phyloP scores from a whole-genome alignment of 2,329 filamentous ascomycete genomes.

The Fusarium gaditjirri region DNA sequence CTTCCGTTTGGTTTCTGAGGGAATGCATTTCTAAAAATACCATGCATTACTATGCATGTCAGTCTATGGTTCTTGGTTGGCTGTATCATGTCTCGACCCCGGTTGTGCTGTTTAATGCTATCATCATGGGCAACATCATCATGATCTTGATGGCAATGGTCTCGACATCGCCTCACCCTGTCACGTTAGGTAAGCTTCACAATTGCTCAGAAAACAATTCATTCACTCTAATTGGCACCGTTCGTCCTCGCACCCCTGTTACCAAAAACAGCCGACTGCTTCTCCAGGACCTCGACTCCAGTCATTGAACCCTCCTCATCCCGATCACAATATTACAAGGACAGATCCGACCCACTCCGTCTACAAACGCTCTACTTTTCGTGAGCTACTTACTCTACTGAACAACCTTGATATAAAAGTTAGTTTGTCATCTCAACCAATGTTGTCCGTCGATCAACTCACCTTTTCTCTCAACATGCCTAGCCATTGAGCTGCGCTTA shows the following conservation, averaged over 20 bases:
- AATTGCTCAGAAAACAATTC: conserved; percentile 28
- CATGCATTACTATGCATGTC: conserved; percentile 13
- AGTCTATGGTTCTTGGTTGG: conserved; percentile 1
- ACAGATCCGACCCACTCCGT: conserved; percentile 28
- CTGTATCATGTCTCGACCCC: not conserved
- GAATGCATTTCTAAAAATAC: conserved; percentile 35
- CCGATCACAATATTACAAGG: conserved; percentile 39
- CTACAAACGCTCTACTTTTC: conserved; percentile 29
- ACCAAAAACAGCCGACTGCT: conserved; percentile 30
- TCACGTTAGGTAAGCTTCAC: not conserved
- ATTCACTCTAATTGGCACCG: conserved; percentile 44
- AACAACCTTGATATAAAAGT: conserved; percentile 46
- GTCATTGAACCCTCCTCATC: conserved; percentile 35
- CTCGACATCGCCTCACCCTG: not conserved
- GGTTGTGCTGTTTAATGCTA: conserved; percentile 6
- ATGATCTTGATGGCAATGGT: not conserved
- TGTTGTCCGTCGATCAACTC: conserved; percentile 27
- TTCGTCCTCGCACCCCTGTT: conserved; percentile 33
- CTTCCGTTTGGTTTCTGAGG: conserved; percentile 9
- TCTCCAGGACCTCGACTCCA: conserved; percentile 40
- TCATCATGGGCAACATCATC: not conserved
- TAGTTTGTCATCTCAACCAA: conserved; percentile 16
- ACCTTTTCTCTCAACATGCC: conserved; percentile 95
- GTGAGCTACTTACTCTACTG: conserved; percentile 43
- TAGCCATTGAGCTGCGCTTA: conserved; percentile 94